Evolutionary conservation across 352 stramenopile species (phyloP), one percentile per base, ranked within the genome.

Genomic region (Phytophthora melonis): DNA sequence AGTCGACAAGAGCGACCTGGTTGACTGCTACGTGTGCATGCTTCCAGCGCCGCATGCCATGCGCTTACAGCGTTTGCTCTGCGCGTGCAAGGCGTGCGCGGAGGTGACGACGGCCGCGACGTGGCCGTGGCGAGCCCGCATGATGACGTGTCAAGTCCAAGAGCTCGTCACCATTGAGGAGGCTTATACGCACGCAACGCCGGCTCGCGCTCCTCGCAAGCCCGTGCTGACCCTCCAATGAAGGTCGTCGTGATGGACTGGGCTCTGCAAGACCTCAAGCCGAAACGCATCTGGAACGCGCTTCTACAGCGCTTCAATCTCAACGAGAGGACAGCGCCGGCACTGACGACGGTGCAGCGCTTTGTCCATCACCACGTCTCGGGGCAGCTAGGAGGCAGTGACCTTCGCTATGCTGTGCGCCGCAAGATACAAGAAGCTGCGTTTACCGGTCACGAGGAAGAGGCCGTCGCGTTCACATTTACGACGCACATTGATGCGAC

Each of bases 151-250:
- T 14, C 32, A 63, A 21, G 4, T 55, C 8, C 16, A 13, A 9
- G 11, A 11, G 10, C 10, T 72, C 0, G 25, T 57, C 14, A 75
- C 58, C 23, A 52, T 75, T 8, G 49, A 75, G 18, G 69, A 64
- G 11, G 57, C 58, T 3, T 75, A 71, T 39, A 23, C 1, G 11
- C 69, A 72, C 39, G 5, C 11, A 3, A 65, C 69, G 0, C 49
- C 55, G 5, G 25, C 18, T 19, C 21, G 9, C 3, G 2, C 16
- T 1, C 45, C 49, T 10, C 56, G 27, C 34, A 62, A 56, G 13
- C 68, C 68, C 19, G 39, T 56, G 9, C 41, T 70, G 34, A 75
- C 63, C 13, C 47, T 1, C 39, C 39, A 11, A 75, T 75, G 69
- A 75, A 72, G 41, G n/a, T 2, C 0, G 23, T 64, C 1, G 63